A percentile compares a stretch with the other conserved stretches of the same genome.
These are phyloP conservation scores for Populus nigra DNA, from an alignment of 345 rosid genomes.

Conservation along the genomic window DNA sequence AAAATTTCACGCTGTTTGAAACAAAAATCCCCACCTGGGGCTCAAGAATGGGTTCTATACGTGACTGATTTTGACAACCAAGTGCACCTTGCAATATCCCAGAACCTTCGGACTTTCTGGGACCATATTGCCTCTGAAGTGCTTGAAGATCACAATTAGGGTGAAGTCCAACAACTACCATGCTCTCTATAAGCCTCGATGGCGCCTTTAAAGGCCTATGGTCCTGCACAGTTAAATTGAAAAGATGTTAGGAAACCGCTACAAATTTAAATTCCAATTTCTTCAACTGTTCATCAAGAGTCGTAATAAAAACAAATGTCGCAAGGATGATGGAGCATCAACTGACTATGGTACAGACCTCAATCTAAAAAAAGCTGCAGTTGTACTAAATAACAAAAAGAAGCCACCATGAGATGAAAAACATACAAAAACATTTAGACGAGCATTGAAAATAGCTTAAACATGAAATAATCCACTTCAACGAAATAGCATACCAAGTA, in stretches of 20 bases:
- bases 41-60: conserved; percentile 70
- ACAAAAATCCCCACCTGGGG: conserved; percentile 60
- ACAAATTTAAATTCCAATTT: background rate
- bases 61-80: conserved; percentile 60
- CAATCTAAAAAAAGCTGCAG: background rate
- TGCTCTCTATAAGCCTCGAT: conserved; percentile 81
- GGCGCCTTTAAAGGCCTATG: conserved; percentile 78
- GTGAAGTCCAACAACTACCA: conserved; percentile 92
- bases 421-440: background rate
- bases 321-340: background rate
- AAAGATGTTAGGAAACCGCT: conserved; percentile 13
- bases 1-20: background rate
- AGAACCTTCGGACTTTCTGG: conserved; percentile 59
- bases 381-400: background rate
- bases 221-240: conserved; percentile 54
- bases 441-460: background rate
- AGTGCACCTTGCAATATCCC: conserved; percentile 56
- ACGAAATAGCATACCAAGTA: conserved; percentile 58
- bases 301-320: background rate
- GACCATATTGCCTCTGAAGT: conserved; percentile 59
- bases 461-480: conserved; percentile 11
- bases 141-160: conserved; percentile 83
- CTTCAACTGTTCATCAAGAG: background rate
- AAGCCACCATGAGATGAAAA: background rate
- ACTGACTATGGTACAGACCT: background rate